Conservation (phyloP, 108 stramenopile genomes). For the Epipyxis sp. region DNA sequence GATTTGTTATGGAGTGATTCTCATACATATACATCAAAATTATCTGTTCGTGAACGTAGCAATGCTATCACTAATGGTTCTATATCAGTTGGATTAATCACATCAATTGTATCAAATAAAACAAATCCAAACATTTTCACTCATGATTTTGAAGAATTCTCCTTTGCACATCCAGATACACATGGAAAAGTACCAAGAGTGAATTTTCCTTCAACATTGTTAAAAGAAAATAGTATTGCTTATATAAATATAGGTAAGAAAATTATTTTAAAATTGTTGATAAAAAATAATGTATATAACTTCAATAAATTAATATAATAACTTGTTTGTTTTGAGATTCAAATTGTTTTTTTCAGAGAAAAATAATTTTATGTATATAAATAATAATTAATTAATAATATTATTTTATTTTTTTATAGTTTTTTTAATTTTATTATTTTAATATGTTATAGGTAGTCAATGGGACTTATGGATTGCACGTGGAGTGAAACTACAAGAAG, state of each 20-base stretch:
- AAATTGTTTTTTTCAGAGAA: too few species aligned
- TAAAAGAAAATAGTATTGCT: too few species aligned
- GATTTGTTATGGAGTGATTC: neutral
- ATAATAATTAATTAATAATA: too few species aligned
- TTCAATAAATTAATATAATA: neutral
- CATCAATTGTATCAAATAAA: neutral
- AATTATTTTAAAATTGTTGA: too few species aligned
- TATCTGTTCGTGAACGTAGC: neutral
- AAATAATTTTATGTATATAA: too few species aligned
- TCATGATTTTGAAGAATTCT: neutral
- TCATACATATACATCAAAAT: neutral
- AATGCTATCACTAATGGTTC: neutral
- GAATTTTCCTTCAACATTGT: neutral
- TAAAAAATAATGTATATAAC: too few species aligned
- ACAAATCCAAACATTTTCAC: neutral
- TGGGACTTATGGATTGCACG: constrained; percentile 24
- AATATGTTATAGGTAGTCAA: neutral
- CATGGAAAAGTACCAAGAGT: neutral
- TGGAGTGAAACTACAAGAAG: neutral
- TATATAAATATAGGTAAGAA: too few species aligned
- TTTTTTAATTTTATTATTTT: too few species aligned
- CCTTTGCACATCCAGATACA: constrained; percentile 19
- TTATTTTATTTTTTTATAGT: too few species aligned
- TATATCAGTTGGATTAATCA: neutral
- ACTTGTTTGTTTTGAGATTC: too few species aligned